Percentiles rank a stretch among this genome's conserved stretches.
Evolutionary conservation across 768 basidiomycete species (phyloP).

Genomic region (Boletus patriciae): DNA sequence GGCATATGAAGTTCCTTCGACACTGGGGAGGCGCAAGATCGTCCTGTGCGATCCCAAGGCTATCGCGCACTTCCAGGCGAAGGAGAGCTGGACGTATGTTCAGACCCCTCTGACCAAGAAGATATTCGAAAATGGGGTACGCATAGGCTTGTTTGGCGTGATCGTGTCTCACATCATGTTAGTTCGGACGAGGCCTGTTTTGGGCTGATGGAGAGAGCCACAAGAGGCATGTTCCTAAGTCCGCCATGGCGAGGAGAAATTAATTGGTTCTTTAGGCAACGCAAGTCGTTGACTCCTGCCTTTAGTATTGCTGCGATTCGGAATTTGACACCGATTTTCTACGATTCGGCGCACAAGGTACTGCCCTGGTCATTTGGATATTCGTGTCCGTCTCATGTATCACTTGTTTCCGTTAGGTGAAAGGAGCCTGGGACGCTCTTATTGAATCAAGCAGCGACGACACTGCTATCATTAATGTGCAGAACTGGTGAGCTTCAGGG

Average conservation of each 20-base stretch:
- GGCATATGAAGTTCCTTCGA: constrained; percentile 8
- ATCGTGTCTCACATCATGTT: no score
- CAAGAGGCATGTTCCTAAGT: background rate
- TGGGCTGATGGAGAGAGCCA: background rate
- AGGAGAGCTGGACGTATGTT: constrained; percentile 35
- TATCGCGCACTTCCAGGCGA: constrained; percentile 5
- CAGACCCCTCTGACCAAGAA: constrained; percentile 32
- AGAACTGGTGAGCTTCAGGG: constrained; percentile 29
- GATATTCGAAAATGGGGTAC: no score
- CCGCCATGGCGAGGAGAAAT: constrained; percentile 14
- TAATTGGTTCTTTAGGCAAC: background rate
- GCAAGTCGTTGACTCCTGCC: background rate
- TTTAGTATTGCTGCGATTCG: background rate
- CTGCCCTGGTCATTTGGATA: background rate
- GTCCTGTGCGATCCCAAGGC: constrained; percentile 42
- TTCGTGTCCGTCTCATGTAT: background rate
- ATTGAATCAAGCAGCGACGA: constrained; percentile 21
- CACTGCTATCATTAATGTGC: constrained; percentile 38
- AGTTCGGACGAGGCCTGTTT: constrained; percentile 32
- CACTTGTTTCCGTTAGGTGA: constrained; percentile 18
- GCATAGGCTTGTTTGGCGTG: no score
- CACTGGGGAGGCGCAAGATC: constrained; percentile 3
- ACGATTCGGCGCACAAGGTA: constrained; percentile 25
- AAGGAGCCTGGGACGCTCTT: constrained; percentile 31
- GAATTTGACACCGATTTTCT: background rate